phyloP scores from a whole-genome alignment of 176 grass and related monocot genomes.

The Oryza meridionalis region DNA sequence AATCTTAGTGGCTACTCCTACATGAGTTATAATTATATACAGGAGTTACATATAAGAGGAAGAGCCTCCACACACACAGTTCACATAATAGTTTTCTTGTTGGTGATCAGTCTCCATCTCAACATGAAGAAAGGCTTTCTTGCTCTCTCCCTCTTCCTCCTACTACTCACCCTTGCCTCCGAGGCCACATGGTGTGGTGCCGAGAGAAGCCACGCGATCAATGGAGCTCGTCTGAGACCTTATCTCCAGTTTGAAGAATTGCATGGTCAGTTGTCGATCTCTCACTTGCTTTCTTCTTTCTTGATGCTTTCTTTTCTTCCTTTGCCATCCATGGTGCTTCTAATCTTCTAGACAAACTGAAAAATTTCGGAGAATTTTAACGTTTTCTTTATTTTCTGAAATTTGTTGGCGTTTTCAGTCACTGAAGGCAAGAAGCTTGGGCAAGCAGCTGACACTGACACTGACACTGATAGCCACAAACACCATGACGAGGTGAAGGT shows the following conservation, averaged over 20 bases:
- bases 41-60: slow-evolving; percentile 20
- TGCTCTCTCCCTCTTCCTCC: slow-evolving; percentile 16
- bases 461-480: neutral
- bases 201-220: neutral
- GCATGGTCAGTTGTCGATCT: slow-evolving; percentile 27
- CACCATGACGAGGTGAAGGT: slow-evolving; percentile 24
- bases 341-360: neutral
- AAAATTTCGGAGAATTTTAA: neutral
- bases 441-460: neutral
- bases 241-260: slow-evolving; percentile 32
- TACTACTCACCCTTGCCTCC: slow-evolving; percentile 39
- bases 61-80: slow-evolving; percentile 7
- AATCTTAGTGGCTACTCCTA: neutral
- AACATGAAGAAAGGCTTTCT: slow-evolving; percentile 44
- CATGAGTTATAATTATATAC: neutral
- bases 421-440: slow-evolving; percentile 19
- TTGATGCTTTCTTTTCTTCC: neutral
- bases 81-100: slow-evolving; percentile 16
- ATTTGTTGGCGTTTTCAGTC: slow-evolving; percentile 4
- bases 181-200: slow-evolving; percentile 39
- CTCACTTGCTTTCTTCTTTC: neutral
- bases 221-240: slow-evolving; percentile 20
- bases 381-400: neutral
- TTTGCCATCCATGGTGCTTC: neutral
- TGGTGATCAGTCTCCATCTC: slow-evolving; percentile 29